phyloP scores from a whole-genome alignment of 2,329 filamentous ascomycete genomes.

The Fusarium brachygibbosum region DNA sequence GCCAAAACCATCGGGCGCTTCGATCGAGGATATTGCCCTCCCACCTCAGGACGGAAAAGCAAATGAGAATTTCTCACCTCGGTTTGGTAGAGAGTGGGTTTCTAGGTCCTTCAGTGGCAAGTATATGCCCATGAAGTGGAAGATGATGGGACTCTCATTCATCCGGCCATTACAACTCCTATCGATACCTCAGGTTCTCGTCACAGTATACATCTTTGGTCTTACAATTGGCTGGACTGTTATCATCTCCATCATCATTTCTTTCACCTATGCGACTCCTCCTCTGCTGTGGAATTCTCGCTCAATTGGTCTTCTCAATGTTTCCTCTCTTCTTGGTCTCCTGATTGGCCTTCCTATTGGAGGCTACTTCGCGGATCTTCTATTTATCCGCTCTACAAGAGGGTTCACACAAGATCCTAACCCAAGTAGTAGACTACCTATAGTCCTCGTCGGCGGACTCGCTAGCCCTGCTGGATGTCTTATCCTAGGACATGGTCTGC shows the following conservation, averaged over 20 bases:
- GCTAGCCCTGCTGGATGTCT: conserved; percentile 8
- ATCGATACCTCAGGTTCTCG: neutral
- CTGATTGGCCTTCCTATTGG: neutral
- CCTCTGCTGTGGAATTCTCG: conserved; percentile 5
- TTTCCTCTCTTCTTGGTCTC: neutral
- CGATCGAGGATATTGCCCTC: neutral
- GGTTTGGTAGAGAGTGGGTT: neutral
- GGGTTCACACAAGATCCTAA: neutral
- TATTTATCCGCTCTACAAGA: conserved; percentile 4
- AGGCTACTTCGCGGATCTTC: conserved; percentile 5
- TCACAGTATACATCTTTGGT: conserved; percentile 16
- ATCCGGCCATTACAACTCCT: neutral
- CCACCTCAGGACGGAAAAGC: neutral
- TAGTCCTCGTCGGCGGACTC: neutral
- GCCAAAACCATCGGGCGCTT: neutral
- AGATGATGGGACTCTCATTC: neutral
- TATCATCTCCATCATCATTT: neutral
- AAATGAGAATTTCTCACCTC: neutral
- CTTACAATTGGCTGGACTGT: conserved; percentile 21
- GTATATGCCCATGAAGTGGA: conserved; percentile 1
- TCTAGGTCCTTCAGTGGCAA: conserved; percentile 3
- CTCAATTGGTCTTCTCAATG: neutral
- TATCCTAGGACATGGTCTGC: neutral
- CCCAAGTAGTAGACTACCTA: conserved; percentile 7
- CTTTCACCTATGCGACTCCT: neutral